Base-by-base conservation (phyloP, 805 yeast genomes). In the Saturnispora kantuleensis region DNA sequence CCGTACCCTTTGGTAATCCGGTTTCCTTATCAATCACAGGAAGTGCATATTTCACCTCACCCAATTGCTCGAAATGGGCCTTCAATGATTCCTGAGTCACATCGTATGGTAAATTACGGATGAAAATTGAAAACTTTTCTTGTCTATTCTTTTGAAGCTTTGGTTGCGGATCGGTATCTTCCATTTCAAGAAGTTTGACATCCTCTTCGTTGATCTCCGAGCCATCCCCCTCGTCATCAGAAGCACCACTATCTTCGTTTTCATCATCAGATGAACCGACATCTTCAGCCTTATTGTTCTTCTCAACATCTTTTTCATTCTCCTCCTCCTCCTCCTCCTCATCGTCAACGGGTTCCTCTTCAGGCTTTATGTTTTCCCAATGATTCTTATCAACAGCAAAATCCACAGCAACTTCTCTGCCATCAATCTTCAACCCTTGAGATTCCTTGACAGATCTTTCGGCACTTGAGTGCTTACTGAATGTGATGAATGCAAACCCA, bases 401-500 rank as follows among this genome's bases (percentile, higher is more conserved):
- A 72, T 85, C 96, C 17, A 93, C 97, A 17, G 95, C 93, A 39
- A 93, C 97, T 51, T 77, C 81, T 64, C 98, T 78, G 3, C 88
- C 97, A 55, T 79, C 87, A 44, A 93, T 84, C 62, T 85, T 79
- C 58, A 89, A 65, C 7, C 84, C 95, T 42, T 70, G 73, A 17
- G 79, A 69, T 31, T 74, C 87, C 54, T 84, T 84, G 31, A 89
- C 78, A 1, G 96, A 97, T 46, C 68, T 71, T 53, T 77, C 81
- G 41, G 98, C 97, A 50, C 81, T 77, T 28, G 76, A 65, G 50
- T 78, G 71, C 56, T 82, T 85, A 57, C 78, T 78, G 95, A 93
- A 84, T 1, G 93, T 83, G 9, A 93, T 88, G 62, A 93, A 93
- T 0, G 88, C 98, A 73, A 90, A 93, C 10, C 98, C 98, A 48